Evolutionary conservation across 768 basidiomycete genomes (phyloP).

Genomic region (Lentinula detonsa): DNA sequence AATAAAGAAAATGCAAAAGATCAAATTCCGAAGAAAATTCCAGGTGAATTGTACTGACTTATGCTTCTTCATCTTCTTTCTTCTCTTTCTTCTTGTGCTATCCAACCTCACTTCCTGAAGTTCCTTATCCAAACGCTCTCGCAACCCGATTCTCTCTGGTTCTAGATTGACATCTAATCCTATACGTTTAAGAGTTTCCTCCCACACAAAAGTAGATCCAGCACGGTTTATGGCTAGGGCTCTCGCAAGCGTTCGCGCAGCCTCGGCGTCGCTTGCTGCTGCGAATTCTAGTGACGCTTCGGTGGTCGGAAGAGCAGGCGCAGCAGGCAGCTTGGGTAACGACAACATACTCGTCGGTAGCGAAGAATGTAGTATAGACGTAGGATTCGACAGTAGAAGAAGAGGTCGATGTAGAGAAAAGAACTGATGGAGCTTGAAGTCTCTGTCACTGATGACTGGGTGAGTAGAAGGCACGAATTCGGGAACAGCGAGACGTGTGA

Average conservation of each 20-base stretch:
- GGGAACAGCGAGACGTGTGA: neutral
- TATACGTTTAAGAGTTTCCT: conserved; percentile 55
- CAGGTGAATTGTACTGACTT: conserved; percentile 53
- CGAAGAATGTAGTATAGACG: conserved; percentile 47
- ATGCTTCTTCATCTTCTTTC: conserved; percentile 97
- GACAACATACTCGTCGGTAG: conserved; percentile 9
- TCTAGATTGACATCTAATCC: conserved; percentile 52
- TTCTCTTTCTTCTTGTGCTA: conserved; percentile 77
- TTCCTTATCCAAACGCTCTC: conserved; percentile 49
- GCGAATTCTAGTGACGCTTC: conserved; percentile 45
- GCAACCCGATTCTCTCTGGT: conserved; percentile 43
- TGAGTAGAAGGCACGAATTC: conserved; percentile 25
- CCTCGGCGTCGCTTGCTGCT: conserved; percentile 71
- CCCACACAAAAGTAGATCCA: conserved; percentile 61
- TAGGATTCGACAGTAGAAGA: conserved; percentile 59
- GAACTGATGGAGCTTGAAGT: conserved; percentile 79
- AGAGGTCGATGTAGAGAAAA: conserved; percentile 80
- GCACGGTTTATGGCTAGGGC: conserved; percentile 65
- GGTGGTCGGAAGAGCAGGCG: conserved; percentile 11
- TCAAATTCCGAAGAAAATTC: conserved; percentile 4
- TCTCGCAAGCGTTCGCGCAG: conserved; percentile 73
- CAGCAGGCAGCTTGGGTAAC: conserved; percentile 12
- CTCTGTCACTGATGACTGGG: conserved; percentile 55
- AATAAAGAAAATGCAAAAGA: conserved; percentile 5
- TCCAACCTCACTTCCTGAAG: conserved; percentile 69